These are phyloP conservation scores for Mariannaea elegans DNA, from an alignment of 2,329 filamentous ascomycete genomes.

Conservation along the genomic window DNA sequence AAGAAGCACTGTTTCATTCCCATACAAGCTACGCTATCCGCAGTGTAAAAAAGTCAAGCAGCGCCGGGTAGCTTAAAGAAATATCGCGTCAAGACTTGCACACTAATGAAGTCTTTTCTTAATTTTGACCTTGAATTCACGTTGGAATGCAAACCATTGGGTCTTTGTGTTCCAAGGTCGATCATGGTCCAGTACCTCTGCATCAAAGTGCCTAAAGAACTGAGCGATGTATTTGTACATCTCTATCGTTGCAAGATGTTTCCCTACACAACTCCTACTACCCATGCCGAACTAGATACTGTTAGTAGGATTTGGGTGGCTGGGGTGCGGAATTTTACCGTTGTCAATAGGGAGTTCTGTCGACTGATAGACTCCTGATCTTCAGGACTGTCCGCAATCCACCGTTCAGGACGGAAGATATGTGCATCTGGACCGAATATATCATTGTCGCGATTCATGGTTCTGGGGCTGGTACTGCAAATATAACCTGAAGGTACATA, in stretches of 20 bases:
- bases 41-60: too few relatives aligned
- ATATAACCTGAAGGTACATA: conserved; percentile 3
- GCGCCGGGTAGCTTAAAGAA: too few relatives aligned
- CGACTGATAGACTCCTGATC: conserved; percentile 14
- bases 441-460: conserved; percentile 3
- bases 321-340: conserved; percentile 12
- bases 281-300: conserved; percentile 23
- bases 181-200: not conserved
- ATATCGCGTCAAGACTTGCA: too few relatives aligned
- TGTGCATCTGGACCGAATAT: conserved; percentile 18
- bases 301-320: too few relatives aligned
- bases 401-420: conserved; percentile 14
- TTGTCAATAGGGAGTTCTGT: conserved; percentile 7
- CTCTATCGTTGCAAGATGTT: conserved; percentile 16
- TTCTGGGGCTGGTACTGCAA: conserved; percentile 14
- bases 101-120: too few relatives aligned
- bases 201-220: conserved; percentile 22
- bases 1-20: too few relatives aligned
- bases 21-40: too few relatives aligned
- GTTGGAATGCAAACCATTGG: conserved; percentile 20
- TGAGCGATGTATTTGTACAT: conserved; percentile 22
- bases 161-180: conserved; percentile 1
- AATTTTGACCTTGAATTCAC: not conserved
- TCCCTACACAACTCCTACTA: conserved; percentile 21
- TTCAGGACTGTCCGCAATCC: not conserved